Evolutionary conservation across 2,329 filamentous ascomycete species (phyloP).

Genomic region (Apiospora pterosperma): DNA sequence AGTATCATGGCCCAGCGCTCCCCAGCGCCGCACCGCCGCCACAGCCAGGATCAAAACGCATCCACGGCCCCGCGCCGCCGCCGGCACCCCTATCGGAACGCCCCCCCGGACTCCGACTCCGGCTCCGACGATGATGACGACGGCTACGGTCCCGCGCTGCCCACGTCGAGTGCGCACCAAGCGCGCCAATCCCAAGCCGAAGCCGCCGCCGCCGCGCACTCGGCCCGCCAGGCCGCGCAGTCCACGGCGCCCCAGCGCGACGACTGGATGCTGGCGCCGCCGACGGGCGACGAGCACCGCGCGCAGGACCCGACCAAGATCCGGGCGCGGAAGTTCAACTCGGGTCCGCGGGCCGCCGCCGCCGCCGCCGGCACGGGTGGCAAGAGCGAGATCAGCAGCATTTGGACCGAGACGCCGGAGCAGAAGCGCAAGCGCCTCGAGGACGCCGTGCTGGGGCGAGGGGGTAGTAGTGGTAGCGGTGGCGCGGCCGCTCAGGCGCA

Average conservation of each 20-base stretch:
- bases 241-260: conserved; percentile 63
- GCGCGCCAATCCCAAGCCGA: conserved; percentile 19
- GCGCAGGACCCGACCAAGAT: conserved; percentile 81
- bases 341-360: conserved; percentile 43
- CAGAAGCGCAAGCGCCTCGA: conserved; percentile 78
- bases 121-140: conserved; percentile 44
- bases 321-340: conserved; percentile 78
- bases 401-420: conserved; percentile 91
- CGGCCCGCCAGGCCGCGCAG: conserved; percentile 23
- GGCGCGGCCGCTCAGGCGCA: conserved; percentile 29
- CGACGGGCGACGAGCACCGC: conserved; percentile 49
- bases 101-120: conserved; percentile 26
- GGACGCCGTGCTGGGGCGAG: conserved; percentile 77
- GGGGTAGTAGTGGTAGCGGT: conserved; percentile 42
- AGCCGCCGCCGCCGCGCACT: conserved; percentile 26
- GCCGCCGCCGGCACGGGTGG: conserved; percentile 25
- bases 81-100: conserved; percentile 37
- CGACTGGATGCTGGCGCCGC: conserved; percentile 79
- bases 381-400: conserved; percentile 53
- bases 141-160: conserved; percentile 59
- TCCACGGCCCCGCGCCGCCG: conserved; percentile 41
- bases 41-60: conserved; percentile 22
- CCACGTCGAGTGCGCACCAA: conserved; percentile 36
- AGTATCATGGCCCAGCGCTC: conserved; percentile 13
- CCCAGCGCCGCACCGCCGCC: conserved; percentile 18